Evolutionary conservation across 306 rosid genomes (phyloP).

Genomic region (Pyrus communis): DNA sequence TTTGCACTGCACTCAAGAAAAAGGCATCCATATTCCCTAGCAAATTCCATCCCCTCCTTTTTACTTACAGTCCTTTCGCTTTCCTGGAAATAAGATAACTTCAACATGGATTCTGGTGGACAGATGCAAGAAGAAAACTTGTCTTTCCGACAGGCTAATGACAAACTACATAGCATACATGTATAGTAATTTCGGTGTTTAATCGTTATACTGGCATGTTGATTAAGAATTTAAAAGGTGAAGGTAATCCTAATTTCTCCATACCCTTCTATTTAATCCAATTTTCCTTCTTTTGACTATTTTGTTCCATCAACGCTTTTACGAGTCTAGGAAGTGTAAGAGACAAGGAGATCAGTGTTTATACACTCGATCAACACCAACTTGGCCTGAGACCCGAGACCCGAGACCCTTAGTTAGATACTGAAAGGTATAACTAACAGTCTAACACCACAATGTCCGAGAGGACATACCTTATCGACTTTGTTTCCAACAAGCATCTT

Average conservation of each 20-base stretch:
- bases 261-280: neutral
- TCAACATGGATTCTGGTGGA: neutral
- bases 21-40: slow-evolving; percentile 71
- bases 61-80: slow-evolving; percentile 65
- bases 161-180: neutral
- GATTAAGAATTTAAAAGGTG: neutral
- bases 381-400: neutral
- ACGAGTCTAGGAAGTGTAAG: neutral
- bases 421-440: neutral
- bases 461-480: slow-evolving; percentile 51
- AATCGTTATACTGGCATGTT: neutral
- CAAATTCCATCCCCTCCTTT: slow-evolving; percentile 63
- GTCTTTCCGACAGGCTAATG: neutral
- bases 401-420: neutral
- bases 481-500: slow-evolving; percentile 86
- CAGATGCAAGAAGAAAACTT: neutral
- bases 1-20: slow-evolving; percentile 74
- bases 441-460: neutral
- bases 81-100: slow-evolving; percentile 40
- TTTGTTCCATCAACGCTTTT: neutral
- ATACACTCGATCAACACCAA: neutral
- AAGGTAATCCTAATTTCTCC: neutral
- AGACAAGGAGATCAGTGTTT: neutral
- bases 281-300: neutral
- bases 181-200: neutral